Conservation (phyloP, 495 filamentous ascomycete genomes). For the Cryomyces antarcticus region DNA sequence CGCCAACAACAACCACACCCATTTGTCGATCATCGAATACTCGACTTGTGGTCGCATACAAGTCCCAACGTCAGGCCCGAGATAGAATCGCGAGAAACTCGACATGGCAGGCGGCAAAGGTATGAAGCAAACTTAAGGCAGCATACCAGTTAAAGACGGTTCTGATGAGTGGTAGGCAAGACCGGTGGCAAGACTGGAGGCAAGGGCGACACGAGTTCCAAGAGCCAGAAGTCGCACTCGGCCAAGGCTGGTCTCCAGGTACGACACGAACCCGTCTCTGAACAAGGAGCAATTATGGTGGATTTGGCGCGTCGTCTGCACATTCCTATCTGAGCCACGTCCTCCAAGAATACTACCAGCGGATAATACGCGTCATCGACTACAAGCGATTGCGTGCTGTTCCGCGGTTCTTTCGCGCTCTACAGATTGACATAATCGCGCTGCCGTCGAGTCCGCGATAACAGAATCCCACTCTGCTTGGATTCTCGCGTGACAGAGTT, state of each 20-base stretch:
- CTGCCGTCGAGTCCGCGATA: background rate
- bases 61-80: too few relatives aligned
- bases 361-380: background rate
- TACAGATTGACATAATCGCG: background rate
- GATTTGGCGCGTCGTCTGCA: background rate
- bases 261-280: slow-evolving; percentile 24
- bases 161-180: slow-evolving; percentile 34
- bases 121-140: background rate
- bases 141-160: background rate
- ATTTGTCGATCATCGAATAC: too few relatives aligned
- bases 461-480: background rate
- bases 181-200: slow-evolving; percentile 66
- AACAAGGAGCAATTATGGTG: background rate
- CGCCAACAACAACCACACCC: too few relatives aligned
- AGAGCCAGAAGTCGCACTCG: slow-evolving; percentile 95
- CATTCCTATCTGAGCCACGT: too few relatives aligned
- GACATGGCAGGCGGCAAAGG: background rate
- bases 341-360: too few relatives aligned
- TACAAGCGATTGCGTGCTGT: background rate
- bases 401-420: background rate
- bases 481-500: background rate
- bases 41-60: too few relatives aligned
- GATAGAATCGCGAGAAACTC: too few relatives aligned
- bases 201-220: slow-evolving; percentile 45
- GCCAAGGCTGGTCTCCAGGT: slow-evolving; percentile 97